Base-by-base conservation (phyloP, 1,284 basidiomycete genomes). In the Spongispora temasekensis region DNA sequence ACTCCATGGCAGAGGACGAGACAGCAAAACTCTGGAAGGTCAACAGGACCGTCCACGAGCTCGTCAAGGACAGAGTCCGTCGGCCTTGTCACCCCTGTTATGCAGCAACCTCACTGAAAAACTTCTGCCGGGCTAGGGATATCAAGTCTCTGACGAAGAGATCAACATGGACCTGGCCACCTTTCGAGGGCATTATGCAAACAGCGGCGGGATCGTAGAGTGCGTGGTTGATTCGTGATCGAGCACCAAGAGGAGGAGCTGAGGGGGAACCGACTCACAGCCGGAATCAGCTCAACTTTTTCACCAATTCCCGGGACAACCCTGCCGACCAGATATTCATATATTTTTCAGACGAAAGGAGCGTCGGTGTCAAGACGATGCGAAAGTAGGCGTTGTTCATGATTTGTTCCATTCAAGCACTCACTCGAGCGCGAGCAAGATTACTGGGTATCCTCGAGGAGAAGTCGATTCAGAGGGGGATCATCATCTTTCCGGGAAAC, bases 341-440 rank as follows among this genome's bases (percentile, higher is more conserved):
- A 21, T 98, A 93, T 77, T 99, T 97, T 77, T 90, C 93, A 25
- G 91, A 94, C 48, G 96, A 98, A 76, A 87, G 84, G 73, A 95
- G 91, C 66, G 95, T 98, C 9, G 93, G 94, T 62, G 94, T 98
- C 57, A 95, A 95, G 76, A 93, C 94, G 4, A 97, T 98, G 93
- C 84, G 95, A 80, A 95, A 93, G 95, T 97, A 73, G 65, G 91
- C 81, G n/a, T 27, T 17, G 60, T 40, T n/a, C 42, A 13, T 34
- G 46, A 25, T 55, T 44, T 55, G 12, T 56, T 56, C 27, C 48
- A 9, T 59, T 54, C 50, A 30, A 37, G 19, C 30, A 53, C 62
- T 67, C 40, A 65, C 54, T 57, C n/a, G 35, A 32, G 27, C 37
- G 54, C 51, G 73, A 97, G 95, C 51, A 73, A 97, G 95, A 72